Evolutionary conservation across 148 eudicot species (phyloP).

Genomic region (Limonium bicolor): DNA sequence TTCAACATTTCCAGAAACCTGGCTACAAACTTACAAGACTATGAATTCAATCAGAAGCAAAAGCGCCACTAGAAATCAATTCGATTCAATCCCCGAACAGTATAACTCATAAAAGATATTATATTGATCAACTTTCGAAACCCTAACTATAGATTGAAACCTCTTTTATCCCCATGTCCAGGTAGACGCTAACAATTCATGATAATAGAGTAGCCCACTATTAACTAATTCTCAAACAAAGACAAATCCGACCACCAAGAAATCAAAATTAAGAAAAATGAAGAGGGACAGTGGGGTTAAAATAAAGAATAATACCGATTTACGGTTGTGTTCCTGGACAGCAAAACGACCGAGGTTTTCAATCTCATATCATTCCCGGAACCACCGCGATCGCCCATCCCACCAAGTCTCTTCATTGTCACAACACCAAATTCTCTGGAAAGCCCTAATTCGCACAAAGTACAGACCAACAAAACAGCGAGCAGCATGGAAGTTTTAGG

Average conservation of each 20-base stretch:
- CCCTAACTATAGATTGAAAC: background rate
- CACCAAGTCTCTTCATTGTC: background rate
- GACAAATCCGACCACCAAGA: too few species aligned
- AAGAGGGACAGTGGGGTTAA: too few species aligned
- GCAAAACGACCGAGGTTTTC: conserved; percentile 4
- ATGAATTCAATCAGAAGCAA: background rate
- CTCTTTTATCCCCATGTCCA: background rate
- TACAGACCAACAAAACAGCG: background rate
- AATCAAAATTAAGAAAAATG: too few species aligned
- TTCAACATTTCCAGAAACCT: too few species aligned
- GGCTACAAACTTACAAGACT: too few species aligned
- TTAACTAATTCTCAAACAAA: background rate
- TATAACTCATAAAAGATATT: background rate
- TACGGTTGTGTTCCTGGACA: conserved; percentile 3
- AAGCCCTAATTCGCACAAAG: background rate
- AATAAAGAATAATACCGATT: background rate
- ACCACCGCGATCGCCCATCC: background rate
- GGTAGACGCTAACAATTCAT: background rate
- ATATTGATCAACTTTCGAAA: background rate
- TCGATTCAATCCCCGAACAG: background rate
- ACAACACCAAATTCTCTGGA: background rate
- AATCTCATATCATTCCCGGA: background rate
- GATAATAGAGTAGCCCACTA: background rate
- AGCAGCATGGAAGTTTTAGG: background rate
- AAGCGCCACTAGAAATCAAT: background rate